These are phyloP conservation scores for Pythium grandisporangium DNA, from an alignment of 352 stramenopile genomes.

Conservation along the genomic window DNA sequence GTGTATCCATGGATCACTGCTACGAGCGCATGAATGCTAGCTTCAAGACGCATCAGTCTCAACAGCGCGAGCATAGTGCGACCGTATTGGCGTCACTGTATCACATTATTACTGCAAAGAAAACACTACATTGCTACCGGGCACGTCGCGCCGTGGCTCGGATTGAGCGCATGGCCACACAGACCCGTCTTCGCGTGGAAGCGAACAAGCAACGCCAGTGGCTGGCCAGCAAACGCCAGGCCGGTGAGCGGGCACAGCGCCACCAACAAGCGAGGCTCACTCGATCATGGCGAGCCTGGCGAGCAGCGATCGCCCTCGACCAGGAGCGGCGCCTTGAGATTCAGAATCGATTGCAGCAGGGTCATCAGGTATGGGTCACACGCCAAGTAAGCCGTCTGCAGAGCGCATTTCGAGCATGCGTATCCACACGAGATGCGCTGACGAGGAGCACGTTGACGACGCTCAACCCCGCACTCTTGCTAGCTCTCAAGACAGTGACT, in stretches of 20 bases:
- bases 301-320: neutral
- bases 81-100: slow-evolving; percentile 17
- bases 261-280: no score
- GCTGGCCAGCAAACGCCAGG: no score
- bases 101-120: slow-evolving; percentile 22
- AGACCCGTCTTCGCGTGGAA: slow-evolving; percentile 8
- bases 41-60: slow-evolving; percentile 10
- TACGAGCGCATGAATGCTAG: slow-evolving; percentile 30
- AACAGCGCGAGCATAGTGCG: slow-evolving; percentile 11
- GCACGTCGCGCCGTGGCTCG: slow-evolving; percentile 13
- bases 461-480: no score
- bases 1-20: slow-evolving; percentile 24
- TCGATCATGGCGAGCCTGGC: slow-evolving; percentile 2
- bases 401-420: slow-evolving; percentile 1
- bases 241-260: no score
- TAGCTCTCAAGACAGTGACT: no score
- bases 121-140: slow-evolving; percentile 9
- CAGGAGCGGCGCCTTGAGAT: slow-evolving; percentile 1
- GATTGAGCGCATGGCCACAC: slow-evolving; percentile 20
- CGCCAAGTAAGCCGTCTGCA: slow-evolving; percentile 8
- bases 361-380: slow-evolving; percentile 9
- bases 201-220: slow-evolving; percentile 8
- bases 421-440: no score
- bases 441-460: no score
- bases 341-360: neutral